Conservation (phyloP, 306 rosid genomes). For the Quercus gilva region DNA sequence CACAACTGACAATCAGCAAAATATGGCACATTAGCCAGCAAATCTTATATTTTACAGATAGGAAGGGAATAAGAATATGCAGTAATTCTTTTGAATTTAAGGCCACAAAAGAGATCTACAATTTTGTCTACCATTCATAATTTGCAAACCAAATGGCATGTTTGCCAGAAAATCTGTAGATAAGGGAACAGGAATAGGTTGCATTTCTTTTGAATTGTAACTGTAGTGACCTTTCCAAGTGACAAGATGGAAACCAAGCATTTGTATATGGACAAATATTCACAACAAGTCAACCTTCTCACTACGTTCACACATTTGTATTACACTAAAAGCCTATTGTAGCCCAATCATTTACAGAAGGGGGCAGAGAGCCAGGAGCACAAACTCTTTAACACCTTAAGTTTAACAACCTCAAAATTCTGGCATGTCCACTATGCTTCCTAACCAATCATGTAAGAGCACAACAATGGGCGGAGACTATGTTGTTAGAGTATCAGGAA, state of each 20-base stretch:
- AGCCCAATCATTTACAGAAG: too few relatives aligned
- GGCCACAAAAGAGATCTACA: too few relatives aligned
- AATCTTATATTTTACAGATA: too few relatives aligned
- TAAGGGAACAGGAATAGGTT: neutral
- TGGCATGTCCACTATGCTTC: neutral
- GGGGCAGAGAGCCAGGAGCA: neutral
- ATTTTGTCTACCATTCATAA: too few relatives aligned
- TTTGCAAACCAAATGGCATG: too few relatives aligned
- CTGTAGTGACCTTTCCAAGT: neutral
- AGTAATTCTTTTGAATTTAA: too few relatives aligned
- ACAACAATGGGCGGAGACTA: constrained; percentile 23
- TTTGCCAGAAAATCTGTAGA: too few relatives aligned
- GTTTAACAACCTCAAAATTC: neutral
- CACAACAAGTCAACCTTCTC: neutral
- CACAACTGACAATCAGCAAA: too few relatives aligned
- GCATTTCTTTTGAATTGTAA: neutral
- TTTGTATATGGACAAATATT: neutral
- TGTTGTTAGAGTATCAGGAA: constrained; percentile 77
- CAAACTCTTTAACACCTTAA: neutral
- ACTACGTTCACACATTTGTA: neutral
- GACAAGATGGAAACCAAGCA: neutral
- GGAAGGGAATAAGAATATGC: too few relatives aligned
- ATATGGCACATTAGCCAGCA: too few relatives aligned
- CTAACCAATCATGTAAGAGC: constrained; percentile 12
- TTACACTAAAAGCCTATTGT: neutral